Base-by-base conservation (phyloP, 805 yeast species). In the Candida insectalens region DNA sequence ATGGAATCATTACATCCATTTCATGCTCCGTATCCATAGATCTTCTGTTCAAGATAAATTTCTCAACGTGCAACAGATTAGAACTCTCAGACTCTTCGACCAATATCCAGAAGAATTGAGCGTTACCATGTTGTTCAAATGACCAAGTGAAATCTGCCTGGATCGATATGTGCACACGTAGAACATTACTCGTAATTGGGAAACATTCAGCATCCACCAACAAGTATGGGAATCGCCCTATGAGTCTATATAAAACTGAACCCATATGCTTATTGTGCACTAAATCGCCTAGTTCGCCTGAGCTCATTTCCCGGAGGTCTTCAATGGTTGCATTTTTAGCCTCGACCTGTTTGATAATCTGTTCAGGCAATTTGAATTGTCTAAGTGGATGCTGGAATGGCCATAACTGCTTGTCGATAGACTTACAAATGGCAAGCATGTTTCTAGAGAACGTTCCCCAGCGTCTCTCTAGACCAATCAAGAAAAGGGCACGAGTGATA, bases 1-100 rank as follows among this genome's bases (percentile, higher is more conserved):
- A 57, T 0, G 98, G 98, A 28, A 92, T 82, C 78, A 94, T 85
- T 47, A 89, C 85, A 46, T 89, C 96, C 63, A 88, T 62, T 46
- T 75, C 83, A 53, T 83, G 94, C 1, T 61, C 54, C 12, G 62
- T 58, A 4, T 60, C 60, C 50, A 76, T 50, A 40, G 74, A 77
- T 31, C 66, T 71, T 40, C 66, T 72, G 40, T 72, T 74, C 32
- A 92, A 53, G 17, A 87, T 71, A 41, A 87, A 70, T 51, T 77
- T 83, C 42, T 92, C 96, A 38, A 77, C 79, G 50, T 92, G 96
- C 10, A 88, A 55, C 22, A 92, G 74, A 38, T 69, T 69, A 0
- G 83, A 71, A 33, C 72, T 70, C 36, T 80, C 84, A 3, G 89
- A 74, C 43, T 84, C 94, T 53, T 88, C 97, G 5, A 89, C 94